Conservation (phyloP, 1,139 yeast genomes). For the Zygosaccharomyces sapae region DNA sequence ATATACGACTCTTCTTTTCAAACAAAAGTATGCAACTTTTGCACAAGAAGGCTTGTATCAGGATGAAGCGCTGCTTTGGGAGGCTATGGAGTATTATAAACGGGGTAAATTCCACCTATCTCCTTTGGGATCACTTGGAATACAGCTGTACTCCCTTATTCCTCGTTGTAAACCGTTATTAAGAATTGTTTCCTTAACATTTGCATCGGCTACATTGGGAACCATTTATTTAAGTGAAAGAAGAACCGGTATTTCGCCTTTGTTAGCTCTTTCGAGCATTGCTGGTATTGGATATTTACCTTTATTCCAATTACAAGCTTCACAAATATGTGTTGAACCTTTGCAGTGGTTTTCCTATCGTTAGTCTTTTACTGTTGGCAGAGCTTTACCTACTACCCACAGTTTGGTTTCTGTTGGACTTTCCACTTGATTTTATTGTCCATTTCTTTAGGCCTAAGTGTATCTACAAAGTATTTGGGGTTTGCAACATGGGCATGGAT, state of each 20-base stretch:
- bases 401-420: constrained; percentile 47
- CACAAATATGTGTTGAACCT: constrained; percentile 49
- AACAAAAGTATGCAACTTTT: not conserved
- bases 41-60: not conserved
- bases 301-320: constrained; percentile 48
- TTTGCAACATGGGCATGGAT: constrained; percentile 52
- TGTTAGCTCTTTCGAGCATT: constrained; percentile 45
- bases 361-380: constrained; percentile 46
- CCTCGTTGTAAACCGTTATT: constrained; percentile 43
- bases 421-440: constrained; percentile 44
- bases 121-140: constrained; percentile 22
- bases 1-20: constrained; percentile 5
- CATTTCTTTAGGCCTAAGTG: constrained; percentile 48
- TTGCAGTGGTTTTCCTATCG: constrained; percentile 47
- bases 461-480: constrained; percentile 55
- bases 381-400: constrained; percentile 38
- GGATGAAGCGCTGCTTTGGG: constrained; percentile 13
- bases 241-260: constrained; percentile 43
- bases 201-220: constrained; percentile 47
- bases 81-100: constrained; percentile 15
- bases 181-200: constrained; percentile 52
- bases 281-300: constrained; percentile 50
- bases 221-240: constrained; percentile 50
- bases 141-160: constrained; percentile 18
- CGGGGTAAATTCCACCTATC: constrained; percentile 18